Evolutionary conservation across 331 rosid genomes (phyloP).

Genomic region (Pyrus hybrid): DNA sequence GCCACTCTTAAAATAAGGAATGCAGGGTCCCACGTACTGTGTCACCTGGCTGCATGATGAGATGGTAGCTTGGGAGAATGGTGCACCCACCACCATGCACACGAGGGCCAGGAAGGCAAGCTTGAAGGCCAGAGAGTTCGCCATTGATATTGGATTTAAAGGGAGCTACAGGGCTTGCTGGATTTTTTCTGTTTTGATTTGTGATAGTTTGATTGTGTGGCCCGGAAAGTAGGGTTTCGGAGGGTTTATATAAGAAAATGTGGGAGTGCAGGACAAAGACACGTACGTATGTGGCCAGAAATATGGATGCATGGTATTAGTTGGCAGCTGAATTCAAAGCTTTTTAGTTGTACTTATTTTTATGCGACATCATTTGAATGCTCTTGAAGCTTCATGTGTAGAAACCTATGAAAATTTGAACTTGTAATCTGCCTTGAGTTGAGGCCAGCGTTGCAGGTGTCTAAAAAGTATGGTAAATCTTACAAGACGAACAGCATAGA

Average conservation of each 20-base stretch:
- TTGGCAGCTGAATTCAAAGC: neutral
- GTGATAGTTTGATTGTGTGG: neutral
- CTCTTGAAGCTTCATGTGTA: no score
- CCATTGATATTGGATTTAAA: neutral
- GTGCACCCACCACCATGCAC: constrained; percentile 4
- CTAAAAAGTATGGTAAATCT: no score
- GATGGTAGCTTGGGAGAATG: neutral
- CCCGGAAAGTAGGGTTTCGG: neutral
- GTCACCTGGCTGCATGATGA: neutral
- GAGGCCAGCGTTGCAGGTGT: no score
- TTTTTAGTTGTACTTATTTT: no score
- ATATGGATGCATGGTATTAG: neutral
- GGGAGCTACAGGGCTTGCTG: neutral
- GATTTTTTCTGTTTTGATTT: neutral
- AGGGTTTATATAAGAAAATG: neutral
- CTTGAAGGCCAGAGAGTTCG: neutral
- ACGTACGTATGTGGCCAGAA: neutral
- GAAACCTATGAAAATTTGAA: no score
- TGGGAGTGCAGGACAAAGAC: neutral
- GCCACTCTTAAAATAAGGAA: neutral
- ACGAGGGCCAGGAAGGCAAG: neutral
- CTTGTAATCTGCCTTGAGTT: no score
- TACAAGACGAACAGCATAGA: no score
- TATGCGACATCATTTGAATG: no score
- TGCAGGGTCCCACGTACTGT: neutral